Evolutionary conservation across 2,329 filamentous ascomycete genomes (phyloP).

Genomic region (Pyrenophora tritici-repentis): DNA sequence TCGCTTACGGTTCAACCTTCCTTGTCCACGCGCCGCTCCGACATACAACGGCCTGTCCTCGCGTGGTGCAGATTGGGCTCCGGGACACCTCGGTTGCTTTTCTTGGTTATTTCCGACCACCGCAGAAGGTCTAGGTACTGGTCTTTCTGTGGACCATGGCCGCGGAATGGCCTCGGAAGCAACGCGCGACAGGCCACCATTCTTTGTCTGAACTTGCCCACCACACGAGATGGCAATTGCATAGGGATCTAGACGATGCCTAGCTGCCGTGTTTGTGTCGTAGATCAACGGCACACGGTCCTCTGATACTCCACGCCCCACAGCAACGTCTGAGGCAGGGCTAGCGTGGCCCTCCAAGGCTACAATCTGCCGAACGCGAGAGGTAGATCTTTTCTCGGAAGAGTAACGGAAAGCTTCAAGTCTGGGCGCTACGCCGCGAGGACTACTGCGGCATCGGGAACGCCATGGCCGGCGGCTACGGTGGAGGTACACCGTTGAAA

Average conservation of each 20-base stretch:
- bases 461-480: constrained; percentile 43
- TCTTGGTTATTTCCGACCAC: constrained; percentile 18
- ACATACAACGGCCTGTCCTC: constrained; percentile 41
- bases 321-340: constrained; percentile 17
- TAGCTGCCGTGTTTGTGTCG: constrained; percentile 30
- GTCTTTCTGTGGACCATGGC: constrained; percentile 11
- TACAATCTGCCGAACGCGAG: constrained; percentile 14
- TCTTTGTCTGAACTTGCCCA: constrained; percentile 20
- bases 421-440: constrained; percentile 33
- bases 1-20: constrained; percentile 17
- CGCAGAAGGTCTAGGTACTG: constrained; percentile 23
- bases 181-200: constrained; percentile 29
- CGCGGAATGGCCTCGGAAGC: constrained; percentile 19
- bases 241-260: constrained; percentile 23
- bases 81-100: constrained; percentile 26
- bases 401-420: constrained; percentile 24
- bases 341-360: constrained; percentile 20
- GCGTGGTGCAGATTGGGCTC: constrained; percentile 26
- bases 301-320: constrained; percentile 22
- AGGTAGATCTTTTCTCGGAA: constrained; percentile 15
- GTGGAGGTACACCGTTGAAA: constrained; percentile 42
- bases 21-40: constrained; percentile 36
- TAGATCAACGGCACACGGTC: constrained; percentile 30
- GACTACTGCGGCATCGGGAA: constrained; percentile 29
- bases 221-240: constrained; percentile 18